Evolutionary conservation across 192 early-diverging fungal genomes (phyloP).

Genomic region (Coemansia aciculifera): DNA sequence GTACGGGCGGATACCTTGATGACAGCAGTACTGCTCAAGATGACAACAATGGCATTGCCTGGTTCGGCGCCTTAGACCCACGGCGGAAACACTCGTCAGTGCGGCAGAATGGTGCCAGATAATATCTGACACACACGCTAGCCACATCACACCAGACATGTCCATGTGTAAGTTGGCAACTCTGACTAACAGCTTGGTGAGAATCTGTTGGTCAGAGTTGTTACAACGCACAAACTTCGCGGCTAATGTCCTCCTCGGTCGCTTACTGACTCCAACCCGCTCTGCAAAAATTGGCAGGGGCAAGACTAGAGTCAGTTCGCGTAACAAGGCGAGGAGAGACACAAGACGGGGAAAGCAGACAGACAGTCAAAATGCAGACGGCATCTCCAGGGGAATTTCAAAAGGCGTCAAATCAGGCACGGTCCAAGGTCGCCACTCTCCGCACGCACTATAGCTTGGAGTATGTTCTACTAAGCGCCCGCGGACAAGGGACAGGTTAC

Average conservation of each 20-base stretch:
- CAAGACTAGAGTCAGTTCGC: neutral
- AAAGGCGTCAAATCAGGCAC: conserved; percentile 24
- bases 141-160: conserved; percentile 18
- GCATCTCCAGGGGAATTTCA: conserved; percentile 55
- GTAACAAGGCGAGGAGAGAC: conserved; percentile 14
- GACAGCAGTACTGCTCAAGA: conserved; percentile 6
- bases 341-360: neutral
- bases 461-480: conserved; percentile 7
- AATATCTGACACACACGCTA: neutral
- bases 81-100: conserved; percentile 35
- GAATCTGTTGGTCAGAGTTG: neutral
- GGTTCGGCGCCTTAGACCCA: conserved; percentile 40
- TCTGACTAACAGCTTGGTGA: neutral
- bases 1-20: conserved; percentile 20
- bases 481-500: neutral
- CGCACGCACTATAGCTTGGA: neutral
- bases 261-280: neutral
- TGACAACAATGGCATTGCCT: conserved; percentile 5
- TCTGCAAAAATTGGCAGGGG: neutral
- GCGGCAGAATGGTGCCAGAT: neutral
- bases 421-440: conserved; percentile 14
- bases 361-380: conserved; percentile 26
- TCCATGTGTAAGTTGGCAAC: neutral
- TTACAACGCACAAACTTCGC: neutral
- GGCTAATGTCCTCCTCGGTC: neutral